Evolutionary conservation across 345 rosid species (phyloP), one percentile per base, ranked within the genome.

Genomic region (Citrus glauca): DNA sequence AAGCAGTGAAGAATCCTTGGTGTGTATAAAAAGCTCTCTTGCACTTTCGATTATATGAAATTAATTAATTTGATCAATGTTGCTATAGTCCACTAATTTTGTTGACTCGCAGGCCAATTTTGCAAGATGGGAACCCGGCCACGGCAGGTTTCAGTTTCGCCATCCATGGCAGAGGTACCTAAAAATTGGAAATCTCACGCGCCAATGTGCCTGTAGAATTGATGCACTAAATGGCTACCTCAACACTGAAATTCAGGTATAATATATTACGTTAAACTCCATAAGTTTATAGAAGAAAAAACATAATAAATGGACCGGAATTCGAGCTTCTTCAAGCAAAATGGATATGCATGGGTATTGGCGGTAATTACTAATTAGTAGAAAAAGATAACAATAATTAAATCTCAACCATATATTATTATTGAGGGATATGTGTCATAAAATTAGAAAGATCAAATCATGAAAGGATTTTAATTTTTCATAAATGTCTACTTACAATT

Each of bases 71-170:
- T 50, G 53, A 33, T 33, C 35, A 59, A 37, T 73, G n/a, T 59
- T 72, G 27, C 32, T 73, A 37, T 2, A 45, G 14, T n/a, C 71
- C 4, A 56, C 22, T 59, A 30, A 67, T 40, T 11, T 66, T 19
- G 17, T 5, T 4, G 48, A 17, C 17, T 6, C 35, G 28, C 87
- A 91, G 98, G 96, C 94, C 17, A 90, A 91, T 78, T 92, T 86
- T 75, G 97, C 96, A 0, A 86, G 88, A 80, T 94, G 98, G 98
- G 97, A 94, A 69, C 98, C 98, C 25, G 77, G 87, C 40, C 98
- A 91, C 37, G 98, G 98, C 16, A 75, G 80, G 33, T 94, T 94
- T 84, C 67, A 69, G 45, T 92, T 91, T 80, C 84, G 89, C 1
- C 97, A 94, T 81, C 96, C 98, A 2, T 92, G 97, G 97, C 88